Conservation (phyloP, 2,329 filamentous ascomycete species). For the Cordyceps pruinosa region DNA sequence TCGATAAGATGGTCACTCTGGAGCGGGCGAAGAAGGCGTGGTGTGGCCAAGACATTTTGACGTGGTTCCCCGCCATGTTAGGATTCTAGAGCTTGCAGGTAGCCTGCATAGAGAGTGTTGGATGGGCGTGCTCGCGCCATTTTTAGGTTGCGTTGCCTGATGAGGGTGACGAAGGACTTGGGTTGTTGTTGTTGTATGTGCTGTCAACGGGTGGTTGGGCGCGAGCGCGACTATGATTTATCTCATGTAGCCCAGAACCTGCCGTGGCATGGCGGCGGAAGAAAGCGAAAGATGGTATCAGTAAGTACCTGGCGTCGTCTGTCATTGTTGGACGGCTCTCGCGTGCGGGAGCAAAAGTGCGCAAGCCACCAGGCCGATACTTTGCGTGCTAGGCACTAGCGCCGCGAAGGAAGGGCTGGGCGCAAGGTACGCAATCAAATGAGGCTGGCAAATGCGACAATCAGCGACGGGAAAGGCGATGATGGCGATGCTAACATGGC, state of each 20-base stretch:
- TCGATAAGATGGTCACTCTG: not conserved
- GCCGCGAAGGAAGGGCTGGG: not conserved
- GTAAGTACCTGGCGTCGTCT: not conserved
- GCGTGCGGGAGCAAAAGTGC: not conserved
- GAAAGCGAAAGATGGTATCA: not conserved
- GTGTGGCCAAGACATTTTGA: not conserved
- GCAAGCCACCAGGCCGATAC: not conserved
- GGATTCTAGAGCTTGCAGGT: not conserved
- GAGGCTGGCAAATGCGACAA: not conserved
- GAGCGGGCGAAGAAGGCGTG: not conserved
- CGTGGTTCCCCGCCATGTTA: slow-evolving; percentile 1
- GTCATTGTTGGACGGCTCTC: slow-evolving; percentile 3
- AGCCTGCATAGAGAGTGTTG: not conserved
- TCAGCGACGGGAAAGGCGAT: not conserved
- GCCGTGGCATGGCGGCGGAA: not conserved
- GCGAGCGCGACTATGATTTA: not conserved
- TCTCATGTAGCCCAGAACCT: not conserved
- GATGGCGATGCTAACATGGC: not conserved
- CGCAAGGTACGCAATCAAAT: not conserved
- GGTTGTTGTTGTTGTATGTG: not conserved
- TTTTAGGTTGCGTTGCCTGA: not conserved
- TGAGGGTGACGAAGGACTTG: not conserved
- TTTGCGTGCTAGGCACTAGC: slow-evolving; percentile 1
- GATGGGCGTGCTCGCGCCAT: not conserved
- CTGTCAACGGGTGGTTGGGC: not conserved